Percentiles rank a stretch among this genome's conserved stretches.
These are phyloP conservation scores for Purpureocillium takamizusanense DNA, from an alignment of 2,329 filamentous ascomycete species.

Conservation along the genomic window DNA sequence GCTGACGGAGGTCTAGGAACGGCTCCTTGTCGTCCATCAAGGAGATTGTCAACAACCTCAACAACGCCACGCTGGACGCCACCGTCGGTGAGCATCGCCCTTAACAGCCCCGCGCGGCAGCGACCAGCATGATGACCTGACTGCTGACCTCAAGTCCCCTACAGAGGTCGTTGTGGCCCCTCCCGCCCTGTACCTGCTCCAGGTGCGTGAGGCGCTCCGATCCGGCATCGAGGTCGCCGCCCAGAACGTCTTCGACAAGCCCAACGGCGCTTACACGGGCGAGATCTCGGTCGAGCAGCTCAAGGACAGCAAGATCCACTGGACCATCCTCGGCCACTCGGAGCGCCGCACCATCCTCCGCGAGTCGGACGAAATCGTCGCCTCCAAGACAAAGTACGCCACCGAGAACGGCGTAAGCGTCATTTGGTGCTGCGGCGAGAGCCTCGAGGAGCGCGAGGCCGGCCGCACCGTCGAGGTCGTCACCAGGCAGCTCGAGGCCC, in stretches of 20 bases:
- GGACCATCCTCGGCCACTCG: slow-evolving; percentile 89
- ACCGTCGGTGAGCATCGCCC: slow-evolving; percentile 55
- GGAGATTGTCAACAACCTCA: slow-evolving; percentile 82
- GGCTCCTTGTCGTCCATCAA: slow-evolving; percentile 84
- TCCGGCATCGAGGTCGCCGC: slow-evolving; percentile 75
- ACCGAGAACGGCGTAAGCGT: slow-evolving; percentile 79
- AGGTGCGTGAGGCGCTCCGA: slow-evolving; percentile 71
- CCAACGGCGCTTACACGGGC: slow-evolving; percentile 92
- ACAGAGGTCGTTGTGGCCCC: slow-evolving; percentile 92
- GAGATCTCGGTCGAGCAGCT: slow-evolving; percentile 92
- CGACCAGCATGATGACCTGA: background rate
- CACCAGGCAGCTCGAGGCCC: slow-evolving; percentile 75
- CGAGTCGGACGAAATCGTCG: slow-evolving; percentile 79
- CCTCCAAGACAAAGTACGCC: slow-evolving; percentile 89
- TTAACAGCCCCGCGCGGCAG: slow-evolving; percentile 1
- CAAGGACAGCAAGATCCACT: slow-evolving; percentile 78
- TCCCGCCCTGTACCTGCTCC: slow-evolving; percentile 80
- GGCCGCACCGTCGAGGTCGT: slow-evolving; percentile 80
- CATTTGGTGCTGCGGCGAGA: slow-evolving; percentile 97
- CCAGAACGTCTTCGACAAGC: slow-evolving; percentile 97
- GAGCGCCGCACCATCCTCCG: slow-evolving; percentile 86
- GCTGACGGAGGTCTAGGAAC: slow-evolving; percentile 56
- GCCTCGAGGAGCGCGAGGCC: slow-evolving; percentile 81
- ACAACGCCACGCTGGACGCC: slow-evolving; percentile 71
- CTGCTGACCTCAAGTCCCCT: slow-evolving; percentile 4